Percentiles rank a stretch among this genome's conserved stretches.
Conservation (phyloP, 768 basidiomycete species). For the Auricularia heimuer region DNA sequence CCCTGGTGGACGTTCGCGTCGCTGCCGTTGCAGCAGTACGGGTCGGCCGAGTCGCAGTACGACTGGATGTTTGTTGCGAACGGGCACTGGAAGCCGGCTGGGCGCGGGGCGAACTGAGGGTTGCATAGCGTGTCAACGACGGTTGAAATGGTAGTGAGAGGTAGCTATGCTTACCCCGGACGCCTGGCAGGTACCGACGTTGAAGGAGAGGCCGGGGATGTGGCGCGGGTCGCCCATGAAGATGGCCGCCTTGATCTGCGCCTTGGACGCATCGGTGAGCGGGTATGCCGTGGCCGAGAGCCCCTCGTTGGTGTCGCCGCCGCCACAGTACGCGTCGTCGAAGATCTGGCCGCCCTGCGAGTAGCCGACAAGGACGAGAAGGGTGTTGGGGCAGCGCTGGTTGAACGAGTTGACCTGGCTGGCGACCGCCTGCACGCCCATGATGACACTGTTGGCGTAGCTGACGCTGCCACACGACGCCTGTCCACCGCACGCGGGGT, state of each 20-base stretch:
- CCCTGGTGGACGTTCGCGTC: conserved; percentile 7
- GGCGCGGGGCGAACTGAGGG: conserved; percentile 4
- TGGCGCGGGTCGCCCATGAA: conserved; percentile 6
- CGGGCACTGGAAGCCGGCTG: conserved; percentile 3
- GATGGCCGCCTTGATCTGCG: not conserved
- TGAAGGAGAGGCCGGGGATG: not conserved
- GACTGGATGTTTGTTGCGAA: conserved; percentile 3
- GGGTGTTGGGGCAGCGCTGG: not conserved
- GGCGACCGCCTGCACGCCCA: not conserved
- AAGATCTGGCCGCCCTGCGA: conserved; percentile 4
- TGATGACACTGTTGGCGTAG: not conserved
- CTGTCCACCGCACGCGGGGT: conserved; percentile 3
- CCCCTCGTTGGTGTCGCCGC: conserved; percentile 2
- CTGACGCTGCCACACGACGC: conserved; percentile 2
- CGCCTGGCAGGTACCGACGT: conserved; percentile 1
- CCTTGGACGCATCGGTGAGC: not conserved
- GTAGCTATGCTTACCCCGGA: not conserved
- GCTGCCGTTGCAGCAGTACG: conserved; percentile 10
- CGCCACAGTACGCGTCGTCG: conserved; percentile 3
- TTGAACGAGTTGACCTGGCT: not conserved
- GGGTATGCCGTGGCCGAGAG: not conserved
- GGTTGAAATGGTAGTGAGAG: not conserved
- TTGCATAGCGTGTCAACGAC: not conserved
- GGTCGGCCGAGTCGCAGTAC: conserved; percentile 6
- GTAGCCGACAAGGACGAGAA: not conserved